These are phyloP conservation scores for Chrysoporthe austroafricana DNA, from an alignment of 2,329 filamentous ascomycete genomes.

Conservation along the genomic window DNA sequence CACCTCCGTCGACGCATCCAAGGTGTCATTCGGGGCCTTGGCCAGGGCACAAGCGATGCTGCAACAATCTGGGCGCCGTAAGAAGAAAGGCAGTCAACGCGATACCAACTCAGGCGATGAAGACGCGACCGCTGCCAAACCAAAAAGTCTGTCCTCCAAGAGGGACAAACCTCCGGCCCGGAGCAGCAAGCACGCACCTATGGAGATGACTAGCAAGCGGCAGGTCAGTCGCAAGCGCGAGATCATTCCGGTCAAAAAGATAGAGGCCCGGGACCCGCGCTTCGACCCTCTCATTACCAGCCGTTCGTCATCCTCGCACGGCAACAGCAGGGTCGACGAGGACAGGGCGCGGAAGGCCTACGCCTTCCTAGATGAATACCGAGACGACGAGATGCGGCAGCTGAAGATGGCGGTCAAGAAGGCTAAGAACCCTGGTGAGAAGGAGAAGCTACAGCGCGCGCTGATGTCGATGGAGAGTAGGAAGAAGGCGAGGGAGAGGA, in stretches of 20 bases:
- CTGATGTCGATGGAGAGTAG: constrained; percentile 79
- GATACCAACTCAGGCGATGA: constrained; percentile 35
- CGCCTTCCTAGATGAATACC: constrained; percentile 85
- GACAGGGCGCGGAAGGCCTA: constrained; percentile 72
- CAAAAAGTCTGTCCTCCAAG: constrained; percentile 35
- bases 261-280: constrained; percentile 75
- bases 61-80: constrained; percentile 37
- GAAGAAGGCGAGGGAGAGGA: constrained; percentile 70
- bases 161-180: constrained; percentile 38
- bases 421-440: constrained; percentile 66
- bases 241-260: constrained; percentile 65
- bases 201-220: constrained; percentile 78
- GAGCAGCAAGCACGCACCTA: constrained; percentile 84
- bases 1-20: constrained; percentile 52
- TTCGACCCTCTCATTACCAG: constrained; percentile 69
- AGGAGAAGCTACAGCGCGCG: constrained; percentile 71
- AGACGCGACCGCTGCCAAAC: constrained; percentile 32
- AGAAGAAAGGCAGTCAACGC: constrained; percentile 32
- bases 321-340: constrained; percentile 53
- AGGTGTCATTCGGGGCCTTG: constrained; percentile 86
- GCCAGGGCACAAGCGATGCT: constrained; percentile 82
- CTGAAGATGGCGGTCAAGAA: constrained; percentile 69
- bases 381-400: constrained; percentile 78
- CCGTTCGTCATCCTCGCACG: constrained; percentile 29
- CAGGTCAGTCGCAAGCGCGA: constrained; percentile 81